phyloP scores from a whole-genome alignment of 192 early-diverging fungal genomes.

The Geranomyces michiganensis region DNA sequence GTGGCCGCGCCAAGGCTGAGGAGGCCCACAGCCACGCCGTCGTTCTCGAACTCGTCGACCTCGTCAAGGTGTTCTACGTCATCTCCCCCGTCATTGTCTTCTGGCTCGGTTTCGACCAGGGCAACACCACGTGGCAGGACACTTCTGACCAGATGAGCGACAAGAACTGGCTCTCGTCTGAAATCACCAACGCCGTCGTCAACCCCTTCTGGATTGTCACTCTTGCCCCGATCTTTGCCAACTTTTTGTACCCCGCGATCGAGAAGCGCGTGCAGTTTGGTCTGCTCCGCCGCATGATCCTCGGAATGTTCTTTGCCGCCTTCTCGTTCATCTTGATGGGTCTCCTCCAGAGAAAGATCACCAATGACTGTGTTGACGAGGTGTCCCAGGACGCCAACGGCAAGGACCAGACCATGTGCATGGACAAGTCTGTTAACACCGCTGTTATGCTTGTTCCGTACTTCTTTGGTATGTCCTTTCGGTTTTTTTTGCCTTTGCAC shows the following conservation, averaged over 20 bases:
- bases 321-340: conserved; percentile 47
- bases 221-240: conserved; percentile 58
- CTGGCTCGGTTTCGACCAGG: conserved; percentile 52
- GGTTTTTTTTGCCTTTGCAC: not conserved
- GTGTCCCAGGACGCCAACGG: conserved; percentile 2
- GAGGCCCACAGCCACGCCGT: conserved; percentile 24
- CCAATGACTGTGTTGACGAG: conserved; percentile 33
- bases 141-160: conserved; percentile 38
- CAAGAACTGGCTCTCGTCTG: conserved; percentile 33
- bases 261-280: conserved; percentile 44
- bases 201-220: conserved; percentile 57
- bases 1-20: conserved; percentile 12
- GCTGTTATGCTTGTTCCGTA: conserved; percentile 43
- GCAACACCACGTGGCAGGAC: conserved; percentile 40
- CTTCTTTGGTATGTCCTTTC: conserved; percentile 28
- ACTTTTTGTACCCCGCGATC: conserved; percentile 57
- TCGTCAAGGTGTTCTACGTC: conserved; percentile 38
- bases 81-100: conserved; percentile 44
- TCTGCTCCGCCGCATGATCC: conserved; percentile 58
- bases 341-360: conserved; percentile 41
- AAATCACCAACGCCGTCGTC: conserved; percentile 37
- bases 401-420: conserved; percentile 28
- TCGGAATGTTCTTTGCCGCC: conserved; percentile 56
- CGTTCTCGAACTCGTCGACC: conserved; percentile 39
- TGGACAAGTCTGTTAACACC: conserved; percentile 25